Base-by-base conservation (phyloP, 345 rosid species). In the Arabis hirsuta region DNA sequence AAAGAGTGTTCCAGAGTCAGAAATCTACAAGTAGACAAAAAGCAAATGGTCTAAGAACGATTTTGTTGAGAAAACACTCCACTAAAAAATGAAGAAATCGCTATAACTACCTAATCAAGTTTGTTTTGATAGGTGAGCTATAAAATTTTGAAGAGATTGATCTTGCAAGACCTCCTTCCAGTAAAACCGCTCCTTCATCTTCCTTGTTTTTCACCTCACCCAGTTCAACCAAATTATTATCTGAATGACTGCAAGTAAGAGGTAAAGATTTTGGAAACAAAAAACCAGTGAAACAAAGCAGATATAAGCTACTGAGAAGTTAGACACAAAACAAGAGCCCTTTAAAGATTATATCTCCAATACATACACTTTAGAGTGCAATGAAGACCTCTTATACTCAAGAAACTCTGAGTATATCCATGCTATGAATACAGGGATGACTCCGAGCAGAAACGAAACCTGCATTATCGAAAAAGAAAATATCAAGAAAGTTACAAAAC, bases 371-470 rank as follows among this genome's bases (percentile, higher is more conserved):
- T 94, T 94, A 20, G 84, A 60, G 58, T 73, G 81, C 64, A 87
- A 67, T 9, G 87, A 76, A 13, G 82, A 71, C 73, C 82, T 94
- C 84, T 77, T 91, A 61, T 73, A 82, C 62, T 91, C 95, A 60
- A 91, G 71, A 54, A 83, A 76, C 82, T 94, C 98, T 3, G 98
- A 85, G 77, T 89, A 94, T 57, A 89, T 71, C 96, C 99, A 95
- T 53, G 96, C 95, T 29, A 91, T 76, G 72, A 88, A 81, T 39
- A 91, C 82, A 24, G 97, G 96, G 44, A 88, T 82, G 62, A 95
- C 78, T 58, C 97, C 97, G 0, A 95, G 86, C 71, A 95, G 71
- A 84, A 91, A 95, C 59, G 96, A 88, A 60, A 94, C 89, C 99
- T 91, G 88, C 26, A 62, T 65, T 12, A n/a, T 42, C 14, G 53